Evolutionary conservation across 1,139 yeast species (phyloP).

Genomic region (Eremothecium coryli): DNA sequence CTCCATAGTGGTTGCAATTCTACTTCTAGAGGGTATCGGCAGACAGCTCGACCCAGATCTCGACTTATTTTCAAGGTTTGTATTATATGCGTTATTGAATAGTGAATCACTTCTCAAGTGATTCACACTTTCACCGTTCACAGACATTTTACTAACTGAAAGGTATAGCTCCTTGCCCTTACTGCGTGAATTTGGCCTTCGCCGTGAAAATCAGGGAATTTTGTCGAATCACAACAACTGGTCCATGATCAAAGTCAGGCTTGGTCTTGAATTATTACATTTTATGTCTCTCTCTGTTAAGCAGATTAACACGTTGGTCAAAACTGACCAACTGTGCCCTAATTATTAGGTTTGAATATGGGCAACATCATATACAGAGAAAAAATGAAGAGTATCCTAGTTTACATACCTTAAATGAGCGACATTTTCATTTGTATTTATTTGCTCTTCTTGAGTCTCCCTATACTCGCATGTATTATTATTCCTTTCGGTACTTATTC

Average conservation of each 20-base stretch:
- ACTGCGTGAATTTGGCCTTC: slow-evolving; percentile 66
- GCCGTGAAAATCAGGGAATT: slow-evolving; percentile 52
- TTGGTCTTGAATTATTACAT: slow-evolving; percentile 81
- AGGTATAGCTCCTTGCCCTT: slow-evolving; percentile 70
- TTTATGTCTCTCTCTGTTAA: slow-evolving; percentile 70
- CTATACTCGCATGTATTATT: too few relatives aligned
- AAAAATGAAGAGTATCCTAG: too few relatives aligned
- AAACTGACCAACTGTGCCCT: slow-evolving; percentile 53
- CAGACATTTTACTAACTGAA: slow-evolving; percentile 27
- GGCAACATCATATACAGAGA: too few relatives aligned
- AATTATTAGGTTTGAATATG: too few relatives aligned
- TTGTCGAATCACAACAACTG: slow-evolving; percentile 51
- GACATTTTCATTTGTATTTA: too few relatives aligned
- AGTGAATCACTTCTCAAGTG: background rate
- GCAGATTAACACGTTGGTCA: slow-evolving; percentile 43
- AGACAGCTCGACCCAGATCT: slow-evolving; percentile 85
- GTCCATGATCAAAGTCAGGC: slow-evolving; percentile 85
- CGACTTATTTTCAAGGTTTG: slow-evolving; percentile 91
- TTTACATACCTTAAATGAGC: too few relatives aligned
- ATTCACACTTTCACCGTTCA: slow-evolving; percentile 1
- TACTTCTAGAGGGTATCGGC: slow-evolving; percentile 88
- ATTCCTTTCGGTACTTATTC: too few relatives aligned
- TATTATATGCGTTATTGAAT: slow-evolving; percentile 26
- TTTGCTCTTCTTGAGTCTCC: too few relatives aligned
- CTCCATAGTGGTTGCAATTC: slow-evolving; percentile 83